These are phyloP conservation scores for Themeda triandra DNA, from an alignment of 176 grass and related monocot genomes.

Conservation along the genomic window DNA sequence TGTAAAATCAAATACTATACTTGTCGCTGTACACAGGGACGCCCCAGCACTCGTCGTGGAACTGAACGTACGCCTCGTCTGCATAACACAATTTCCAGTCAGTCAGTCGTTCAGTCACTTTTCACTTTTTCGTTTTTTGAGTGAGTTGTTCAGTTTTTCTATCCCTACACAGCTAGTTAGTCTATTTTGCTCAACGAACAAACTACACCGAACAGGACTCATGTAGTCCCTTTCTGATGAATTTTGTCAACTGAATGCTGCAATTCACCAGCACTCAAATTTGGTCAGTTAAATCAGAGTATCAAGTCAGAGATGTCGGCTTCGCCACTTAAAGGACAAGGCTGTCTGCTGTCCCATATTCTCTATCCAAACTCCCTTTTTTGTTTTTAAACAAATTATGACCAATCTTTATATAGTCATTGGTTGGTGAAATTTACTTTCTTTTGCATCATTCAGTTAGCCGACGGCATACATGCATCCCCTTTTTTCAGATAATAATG, in stretches of 20 bases:
- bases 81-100: conserved; percentile 5
- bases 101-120: not conserved
- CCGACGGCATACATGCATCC: not conserved
- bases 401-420: not conserved
- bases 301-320: conserved; percentile 5
- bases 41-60: conserved; percentile 94
- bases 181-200: conserved; percentile 25
- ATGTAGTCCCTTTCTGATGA: conserved; percentile 24
- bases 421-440: conserved; percentile 30
- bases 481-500: not conserved
- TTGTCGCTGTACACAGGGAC: conserved; percentile 82
- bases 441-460: conserved; percentile 27
- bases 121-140: not conserved
- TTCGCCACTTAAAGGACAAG: conserved; percentile 17
- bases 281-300: conserved; percentile 8
- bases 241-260: conserved; percentile 26
- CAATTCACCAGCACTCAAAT: conserved; percentile 6
- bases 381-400: not conserved
- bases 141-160: not conserved
- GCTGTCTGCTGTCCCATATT: not conserved
- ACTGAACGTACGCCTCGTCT: conserved; percentile 81
- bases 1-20: conserved; percentile 63
- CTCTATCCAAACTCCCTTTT: not conserved
- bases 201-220: not conserved
- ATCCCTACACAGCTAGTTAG: not conserved